Evolutionary conservation across 192 early-diverging fungal genomes (phyloP).

Genomic region (Umbelopsis isabellina): DNA sequence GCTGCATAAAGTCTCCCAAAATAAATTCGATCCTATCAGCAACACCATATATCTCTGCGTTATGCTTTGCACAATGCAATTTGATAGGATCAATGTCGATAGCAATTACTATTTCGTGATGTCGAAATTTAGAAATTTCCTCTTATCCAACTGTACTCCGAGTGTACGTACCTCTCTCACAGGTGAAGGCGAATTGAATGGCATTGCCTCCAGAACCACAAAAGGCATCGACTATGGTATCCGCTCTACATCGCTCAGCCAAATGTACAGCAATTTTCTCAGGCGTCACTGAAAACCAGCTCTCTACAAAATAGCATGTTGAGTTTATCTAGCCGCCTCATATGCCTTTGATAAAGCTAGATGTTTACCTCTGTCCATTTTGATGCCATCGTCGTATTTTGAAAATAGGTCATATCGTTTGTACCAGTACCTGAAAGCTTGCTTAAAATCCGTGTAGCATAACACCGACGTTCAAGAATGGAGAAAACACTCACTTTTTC

Average conservation of each 20-base stretch:
- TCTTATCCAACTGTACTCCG: slow-evolving; percentile 20
- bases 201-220: slow-evolving; percentile 96
- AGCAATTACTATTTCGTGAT: slow-evolving; percentile 70
- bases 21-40: slow-evolving; percentile 92
- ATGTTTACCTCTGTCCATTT: slow-evolving; percentile 74
- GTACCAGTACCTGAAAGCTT: slow-evolving; percentile 74
- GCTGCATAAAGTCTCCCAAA: slow-evolving; percentile 81
- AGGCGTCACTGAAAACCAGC: slow-evolving; percentile 96
- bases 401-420: slow-evolving; percentile 85
- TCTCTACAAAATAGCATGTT: slow-evolving; percentile 49
- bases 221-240: slow-evolving; percentile 87
- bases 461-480: not conserved
- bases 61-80: slow-evolving; percentile 80
- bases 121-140: not conserved
- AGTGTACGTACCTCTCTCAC: slow-evolving; percentile 63
- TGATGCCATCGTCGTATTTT: slow-evolving; percentile 83
- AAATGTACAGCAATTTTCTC: slow-evolving; percentile 85
- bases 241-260: slow-evolving; percentile 64
- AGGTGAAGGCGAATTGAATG: slow-evolving; percentile 93
- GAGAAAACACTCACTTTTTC: not conserved
- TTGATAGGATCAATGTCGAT: slow-evolving; percentile 87
- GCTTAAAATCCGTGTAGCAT: not conserved
- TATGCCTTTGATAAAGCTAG: not conserved
- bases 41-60: slow-evolving; percentile 91
- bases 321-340: not conserved